Evolutionary conservation across 495 filamentous ascomycete genomes (phyloP).

Genomic region (Acidomyces sp.): DNA sequence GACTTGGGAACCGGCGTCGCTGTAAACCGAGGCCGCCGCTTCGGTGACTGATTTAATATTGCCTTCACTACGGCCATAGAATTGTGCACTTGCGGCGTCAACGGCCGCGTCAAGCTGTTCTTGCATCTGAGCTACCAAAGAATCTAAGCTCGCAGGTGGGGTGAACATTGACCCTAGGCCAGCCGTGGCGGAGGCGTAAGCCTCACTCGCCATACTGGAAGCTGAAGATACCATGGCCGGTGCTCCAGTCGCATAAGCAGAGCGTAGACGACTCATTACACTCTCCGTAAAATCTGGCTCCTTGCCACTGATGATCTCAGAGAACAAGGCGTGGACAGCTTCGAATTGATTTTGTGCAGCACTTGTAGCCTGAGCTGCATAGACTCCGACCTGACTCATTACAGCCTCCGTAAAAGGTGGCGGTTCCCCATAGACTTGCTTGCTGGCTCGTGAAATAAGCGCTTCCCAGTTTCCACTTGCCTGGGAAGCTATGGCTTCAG

Average conservation of each 20-base stretch:
- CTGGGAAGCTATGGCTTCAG: constrained; percentile 36
- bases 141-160: constrained; percentile 44
- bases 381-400: constrained; percentile 22
- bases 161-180: constrained; percentile 41
- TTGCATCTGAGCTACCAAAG: constrained; percentile 42
- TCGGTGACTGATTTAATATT: constrained; percentile 41
- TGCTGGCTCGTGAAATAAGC: constrained; percentile 51
- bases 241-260: constrained; percentile 46
- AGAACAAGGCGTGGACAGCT: constrained; percentile 57
- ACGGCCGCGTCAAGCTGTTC: constrained; percentile 46
- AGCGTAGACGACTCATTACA: constrained; percentile 55
- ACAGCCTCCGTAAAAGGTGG: constrained; percentile 49
- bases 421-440: constrained; percentile 60
- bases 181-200: constrained; percentile 45
- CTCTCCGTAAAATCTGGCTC: constrained; percentile 75
- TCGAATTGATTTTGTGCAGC: constrained; percentile 48
- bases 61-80: constrained; percentile 48
- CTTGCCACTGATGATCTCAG: constrained; percentile 62
- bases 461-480: constrained; percentile 53
- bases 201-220: constrained; percentile 43
- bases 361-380: constrained; percentile 39
- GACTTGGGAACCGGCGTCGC: constrained; percentile 35
- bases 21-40: constrained; percentile 37
- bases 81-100: constrained; percentile 44
- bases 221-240: constrained; percentile 35